Conservation (phyloP, 2,329 filamentous ascomycete species). For the Arthrobotrys entomopaga region DNA sequence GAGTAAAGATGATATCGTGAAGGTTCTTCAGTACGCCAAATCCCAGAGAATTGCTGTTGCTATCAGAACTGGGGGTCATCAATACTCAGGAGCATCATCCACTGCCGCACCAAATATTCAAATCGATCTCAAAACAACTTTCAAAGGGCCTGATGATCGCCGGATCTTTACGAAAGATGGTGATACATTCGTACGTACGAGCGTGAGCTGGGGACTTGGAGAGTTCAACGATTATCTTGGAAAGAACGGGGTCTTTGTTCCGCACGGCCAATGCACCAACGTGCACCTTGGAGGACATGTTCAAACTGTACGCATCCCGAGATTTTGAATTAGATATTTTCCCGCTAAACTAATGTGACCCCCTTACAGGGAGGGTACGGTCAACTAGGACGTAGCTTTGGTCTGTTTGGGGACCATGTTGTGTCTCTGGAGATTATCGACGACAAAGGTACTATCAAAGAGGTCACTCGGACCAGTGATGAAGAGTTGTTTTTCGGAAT, state of each 20-base stretch:
- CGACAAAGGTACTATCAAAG: conserved; percentile 58
- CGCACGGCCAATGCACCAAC: conserved; percentile 65
- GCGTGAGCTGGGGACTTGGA: conserved; percentile 64
- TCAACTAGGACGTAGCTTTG: conserved; percentile 65
- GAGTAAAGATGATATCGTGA: conserved; percentile 63
- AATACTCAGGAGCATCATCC: conserved; percentile 67
- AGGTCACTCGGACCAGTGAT: conserved; percentile 58
- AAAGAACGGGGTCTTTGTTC: conserved; percentile 64
- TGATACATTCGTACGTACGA: conserved; percentile 62
- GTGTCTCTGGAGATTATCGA: conserved; percentile 59
- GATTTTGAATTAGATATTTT: no score
- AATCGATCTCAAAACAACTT: conserved; percentile 64
- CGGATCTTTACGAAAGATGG: conserved; percentile 61
- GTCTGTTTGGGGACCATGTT: conserved; percentile 60
- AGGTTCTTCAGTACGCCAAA: conserved; percentile 63
- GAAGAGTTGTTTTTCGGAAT: conserved; percentile 60
- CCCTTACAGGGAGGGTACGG: conserved; percentile 63
- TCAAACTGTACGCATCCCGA: conserved; percentile 61
- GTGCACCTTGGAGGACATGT: conserved; percentile 66
- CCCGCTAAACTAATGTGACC: no score
- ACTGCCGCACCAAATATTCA: conserved; percentile 65
- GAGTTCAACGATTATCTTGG: conserved; percentile 64
- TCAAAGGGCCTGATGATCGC: conserved; percentile 60
- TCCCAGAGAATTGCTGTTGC: conserved; percentile 63
- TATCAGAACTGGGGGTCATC: conserved; percentile 66